Percentiles rank a stretch among this genome's conserved stretches.
These are phyloP conservation scores for Lentinula lateritia DNA, from an alignment of 768 basidiomycete genomes.

Conservation along the genomic window DNA sequence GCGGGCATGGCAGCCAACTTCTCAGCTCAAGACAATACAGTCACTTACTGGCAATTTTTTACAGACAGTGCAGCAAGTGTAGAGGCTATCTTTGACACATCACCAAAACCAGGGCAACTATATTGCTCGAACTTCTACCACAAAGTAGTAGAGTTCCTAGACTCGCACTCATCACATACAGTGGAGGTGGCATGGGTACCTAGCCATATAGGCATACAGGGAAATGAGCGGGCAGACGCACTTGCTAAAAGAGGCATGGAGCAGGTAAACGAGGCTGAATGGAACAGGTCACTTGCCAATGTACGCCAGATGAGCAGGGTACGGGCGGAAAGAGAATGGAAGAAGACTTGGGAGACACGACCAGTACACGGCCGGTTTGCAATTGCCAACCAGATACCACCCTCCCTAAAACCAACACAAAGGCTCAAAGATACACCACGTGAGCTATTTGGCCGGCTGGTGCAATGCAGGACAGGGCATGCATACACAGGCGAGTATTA, in stretches of 20 bases:
- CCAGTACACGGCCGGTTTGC: neutral
- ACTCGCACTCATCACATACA: too few species aligned
- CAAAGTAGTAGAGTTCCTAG: too few species aligned
- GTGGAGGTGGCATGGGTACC: neutral
- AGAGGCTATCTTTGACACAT: too few species aligned
- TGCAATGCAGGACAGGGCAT: slow-evolving; percentile 23
- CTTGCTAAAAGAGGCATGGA: neutral
- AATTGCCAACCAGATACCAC: too few species aligned
- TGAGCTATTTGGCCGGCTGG: slow-evolving; percentile 18
- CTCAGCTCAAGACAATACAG: too few species aligned
- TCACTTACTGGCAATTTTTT: too few species aligned
- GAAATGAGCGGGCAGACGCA: neutral
- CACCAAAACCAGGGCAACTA: too few species aligned
- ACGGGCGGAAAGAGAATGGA: neutral
- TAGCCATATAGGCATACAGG: neutral
- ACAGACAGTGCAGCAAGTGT: too few species aligned
- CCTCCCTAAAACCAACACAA: neutral
- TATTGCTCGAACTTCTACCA: too few species aligned
- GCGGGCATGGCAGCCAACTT: too few species aligned
- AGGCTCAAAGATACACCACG: slow-evolving; percentile 1
- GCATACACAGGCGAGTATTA: slow-evolving; percentile 22
- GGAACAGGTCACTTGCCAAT: neutral
- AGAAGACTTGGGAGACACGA: neutral
- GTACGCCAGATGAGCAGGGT: neutral
- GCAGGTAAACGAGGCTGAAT: neutral